Base-by-base conservation (phyloP, 2,329 filamentous ascomycete species). In the Fusarium mangiferae region DNA sequence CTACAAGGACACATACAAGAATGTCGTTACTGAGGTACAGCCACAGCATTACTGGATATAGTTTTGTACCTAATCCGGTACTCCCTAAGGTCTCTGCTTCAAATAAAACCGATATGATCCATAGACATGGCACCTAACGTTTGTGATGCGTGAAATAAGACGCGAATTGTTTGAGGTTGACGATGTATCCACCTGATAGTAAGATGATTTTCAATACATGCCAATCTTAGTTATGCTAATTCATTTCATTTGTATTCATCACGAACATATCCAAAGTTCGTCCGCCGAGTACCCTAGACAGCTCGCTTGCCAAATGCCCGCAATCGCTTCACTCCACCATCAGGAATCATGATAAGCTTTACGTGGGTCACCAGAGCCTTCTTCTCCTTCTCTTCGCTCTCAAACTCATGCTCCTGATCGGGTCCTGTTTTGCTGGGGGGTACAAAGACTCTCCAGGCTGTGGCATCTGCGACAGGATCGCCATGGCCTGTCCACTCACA, bases 271-370 rank as follows among this genome's bases (percentile, higher is more conserved):
- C 36, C 20, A 38, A 36, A 52, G 62, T 64, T 59, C 33, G 68
- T 38, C 20, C 49, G 14, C 14, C 33, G 28, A 30, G 28, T 44
- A 68, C 68, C 65, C 74, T 78, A 77, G 35, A 64, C 73, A 49
- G 70, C 79, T 58, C 82, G 78, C 75, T 77, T 82, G 28, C 82
- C 82, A 77, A 82, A 82, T 41, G 78, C 81, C 61, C 94, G 90
- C 74, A 98, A 88, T 73, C 95, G 87, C 90, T 97, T 98, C 6
- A 98, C 93, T 30, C 96, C 95, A 39, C 96, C 95, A 82, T 98
- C 95, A 0, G 96, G 96, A 76, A 98, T 94, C 81, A 98, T 96
- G 39, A 94, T 93, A 81, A 98, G 86, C 88, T 97, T 98, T 28
- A 95, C 91, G 83, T 96, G 95, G 18, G 93, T 94, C 78, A 94